phyloP scores from a whole-genome alignment of 352 stramenopile species.

The Phytopythium litorale region DNA sequence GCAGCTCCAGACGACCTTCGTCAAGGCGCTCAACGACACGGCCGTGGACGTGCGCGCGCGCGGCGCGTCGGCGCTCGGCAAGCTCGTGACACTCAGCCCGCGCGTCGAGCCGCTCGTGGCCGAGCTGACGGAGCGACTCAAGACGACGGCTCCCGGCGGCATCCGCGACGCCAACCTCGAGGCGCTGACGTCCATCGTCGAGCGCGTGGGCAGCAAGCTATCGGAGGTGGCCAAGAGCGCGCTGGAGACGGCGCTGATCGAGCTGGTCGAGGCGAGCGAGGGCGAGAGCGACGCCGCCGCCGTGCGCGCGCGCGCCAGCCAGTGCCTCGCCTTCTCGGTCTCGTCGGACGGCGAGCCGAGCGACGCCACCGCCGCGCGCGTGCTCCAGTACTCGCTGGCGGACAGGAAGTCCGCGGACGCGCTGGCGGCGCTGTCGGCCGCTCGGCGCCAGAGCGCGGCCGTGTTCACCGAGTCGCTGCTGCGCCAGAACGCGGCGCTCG shows the following conservation, averaged over 20 bases:
- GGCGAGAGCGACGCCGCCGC: slow-evolving; percentile 21
- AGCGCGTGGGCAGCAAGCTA: slow-evolving; percentile 68
- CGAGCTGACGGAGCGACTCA: slow-evolving; percentile 89
- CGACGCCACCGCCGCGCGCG: slow-evolving; percentile 22
- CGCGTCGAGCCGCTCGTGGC: slow-evolving; percentile 95
- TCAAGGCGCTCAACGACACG: slow-evolving; percentile 98
- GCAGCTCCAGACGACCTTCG: slow-evolving; percentile 99
- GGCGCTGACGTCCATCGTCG: slow-evolving; percentile 59
- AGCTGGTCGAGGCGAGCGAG: slow-evolving; percentile 61
- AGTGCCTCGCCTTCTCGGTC: slow-evolving; percentile 63
- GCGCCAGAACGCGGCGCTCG: slow-evolving; percentile 33
- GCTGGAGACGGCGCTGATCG: slow-evolving; percentile 61
- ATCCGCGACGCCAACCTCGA: slow-evolving; percentile 80
- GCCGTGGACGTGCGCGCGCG: slow-evolving; percentile 89
- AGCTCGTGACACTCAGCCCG: slow-evolving; percentile 93
- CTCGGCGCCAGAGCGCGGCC: slow-evolving; percentile 61
- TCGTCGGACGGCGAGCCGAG: slow-evolving; percentile 35
- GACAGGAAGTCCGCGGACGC: slow-evolving; percentile 32
- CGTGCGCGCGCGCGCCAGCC: slow-evolving; percentile 56
- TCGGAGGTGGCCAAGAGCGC: slow-evolving; percentile 37
- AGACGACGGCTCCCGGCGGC: slow-evolving; percentile 44
- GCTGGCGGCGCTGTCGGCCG: slow-evolving; percentile 36
- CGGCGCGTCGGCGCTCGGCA: slow-evolving; percentile 89
- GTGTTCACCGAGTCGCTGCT: slow-evolving; percentile 56
- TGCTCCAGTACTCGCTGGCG: slow-evolving; percentile 45